A percentile compares a stretch with the other conserved stretches of the same genome.
These are phyloP conservation scores for Phytophthora melonis DNA, from an alignment of 352 stramenopile genomes.

Conservation along the genomic window DNA sequence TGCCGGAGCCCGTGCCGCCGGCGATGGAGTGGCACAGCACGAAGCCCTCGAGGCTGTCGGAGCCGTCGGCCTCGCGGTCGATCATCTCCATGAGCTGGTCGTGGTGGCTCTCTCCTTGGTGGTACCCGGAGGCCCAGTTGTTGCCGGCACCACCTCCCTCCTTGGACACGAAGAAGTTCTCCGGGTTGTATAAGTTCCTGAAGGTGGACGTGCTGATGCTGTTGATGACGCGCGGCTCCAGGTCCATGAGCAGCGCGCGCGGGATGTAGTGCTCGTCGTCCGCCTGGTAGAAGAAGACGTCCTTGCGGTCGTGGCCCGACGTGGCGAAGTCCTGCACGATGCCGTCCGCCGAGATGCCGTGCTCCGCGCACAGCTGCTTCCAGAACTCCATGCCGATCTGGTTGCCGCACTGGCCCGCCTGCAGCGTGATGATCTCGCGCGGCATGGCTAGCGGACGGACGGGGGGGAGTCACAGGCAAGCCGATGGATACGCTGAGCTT, in stretches of 20 bases:
- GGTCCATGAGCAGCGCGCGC: conserved; percentile 97
- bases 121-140: conserved; percentile 94
- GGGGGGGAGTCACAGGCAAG: no score
- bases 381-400: conserved; percentile 99
- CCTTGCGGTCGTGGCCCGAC: conserved; percentile 96
- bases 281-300: conserved; percentile 99
- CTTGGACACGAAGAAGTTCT: conserved; percentile 98
- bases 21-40: conserved; percentile 99
- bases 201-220: conserved; percentile 93
- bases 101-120: conserved; percentile 94
- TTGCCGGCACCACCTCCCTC: conserved; percentile 93
- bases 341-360: conserved; percentile 98
- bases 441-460: conserved; percentile 73
- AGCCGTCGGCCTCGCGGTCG: conserved; percentile 97
- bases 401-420: conserved; percentile 99
- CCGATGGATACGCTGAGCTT: conserved; percentile 8
- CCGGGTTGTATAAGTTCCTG: conserved; percentile 98
- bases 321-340: conserved; percentile 95
- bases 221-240: conserved; percentile 96
- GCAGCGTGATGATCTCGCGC: conserved; percentile 99
- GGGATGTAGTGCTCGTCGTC: conserved; percentile 99
- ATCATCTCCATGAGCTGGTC: conserved; percentile 99
- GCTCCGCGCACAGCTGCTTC: conserved; percentile 99
- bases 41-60: conserved; percentile 97
- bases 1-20: conserved; percentile 98